Base-by-base conservation (phyloP, 2,329 filamentous ascomycete species). In the Aurifilum marmelostoma region DNA sequence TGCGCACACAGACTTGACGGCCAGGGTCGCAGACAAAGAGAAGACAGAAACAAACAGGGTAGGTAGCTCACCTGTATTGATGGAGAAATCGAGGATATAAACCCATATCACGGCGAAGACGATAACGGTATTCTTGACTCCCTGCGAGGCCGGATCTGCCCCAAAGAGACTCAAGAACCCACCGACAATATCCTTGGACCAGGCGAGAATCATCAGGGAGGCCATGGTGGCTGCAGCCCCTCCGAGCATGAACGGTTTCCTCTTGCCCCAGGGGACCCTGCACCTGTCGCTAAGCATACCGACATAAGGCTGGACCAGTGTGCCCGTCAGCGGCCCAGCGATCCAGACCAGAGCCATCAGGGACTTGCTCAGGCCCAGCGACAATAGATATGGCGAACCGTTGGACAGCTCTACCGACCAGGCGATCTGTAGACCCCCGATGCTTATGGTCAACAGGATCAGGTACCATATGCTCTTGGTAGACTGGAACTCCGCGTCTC, bases 401-500 rank as follows among this genome's bases (percentile, higher is more conserved):
- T 97, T 95, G 66, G 94, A 97, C 56, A 97, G 85, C 79, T 98
- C 95, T 56, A 97, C 94, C 1, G 94, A 94, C 95, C 95, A 98
- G 37, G 95, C 94, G 74, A 98, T 92, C 81, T 98, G 95, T 71
- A 98, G 83, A 32, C 93, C 95, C 70, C 93, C 93, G 73, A 97
- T 92, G 76, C 92, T 90, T 71, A 97, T 84, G 8, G 95, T 97
- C 79, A 98, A 82, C 71, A 97, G 83, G 73, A 97, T 87, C 75
- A 98, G 84, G 79, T 97, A 97, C 89, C 91, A 93, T 60, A 90
- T 83, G 79, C 92, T 94, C 84, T 94, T 97, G 32, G 91, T 91
- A 70, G 87, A 84, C 75, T 93, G 86, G 66, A 80, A 83, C 21
- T 81, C 79, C 71, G 85, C 81, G 60, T 34, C 34, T 8, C 82